These are phyloP conservation scores for Rutstroemia sp. DNA, from an alignment of 2,329 filamentous ascomycete genomes.

Conservation along the genomic window DNA sequence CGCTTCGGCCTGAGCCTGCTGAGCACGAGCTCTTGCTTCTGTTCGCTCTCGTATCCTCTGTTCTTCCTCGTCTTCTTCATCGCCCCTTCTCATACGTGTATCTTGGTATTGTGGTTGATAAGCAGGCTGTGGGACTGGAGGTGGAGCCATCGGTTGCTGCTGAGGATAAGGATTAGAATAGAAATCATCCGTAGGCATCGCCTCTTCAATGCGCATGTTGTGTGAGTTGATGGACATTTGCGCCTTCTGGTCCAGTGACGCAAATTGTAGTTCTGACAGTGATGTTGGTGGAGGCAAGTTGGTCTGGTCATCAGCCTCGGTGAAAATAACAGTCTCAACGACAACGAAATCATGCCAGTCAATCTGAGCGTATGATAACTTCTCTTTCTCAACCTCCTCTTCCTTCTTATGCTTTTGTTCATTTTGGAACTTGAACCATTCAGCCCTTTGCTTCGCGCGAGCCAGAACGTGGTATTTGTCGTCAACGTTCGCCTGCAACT, in stretches of 20 bases:
- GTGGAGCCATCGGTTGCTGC: constrained; percentile 36
- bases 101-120: constrained; percentile 29
- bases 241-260: constrained; percentile 91
- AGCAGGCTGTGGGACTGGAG: constrained; percentile 23
- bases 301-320: constrained; percentile 76
- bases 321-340: constrained; percentile 90
- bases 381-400: constrained; percentile 77
- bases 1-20: constrained; percentile 72
- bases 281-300: constrained; percentile 85
- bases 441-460: constrained; percentile 76
- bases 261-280: constrained; percentile 85
- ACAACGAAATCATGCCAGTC: constrained; percentile 98
- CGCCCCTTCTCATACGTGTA: constrained; percentile 23
- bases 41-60: constrained; percentile 56
- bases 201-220: constrained; percentile 85
- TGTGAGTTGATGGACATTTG: constrained; percentile 73
- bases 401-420: constrained; percentile 83
- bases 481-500: constrained; percentile 66
- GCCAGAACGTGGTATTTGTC: constrained; percentile 76
- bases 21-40: constrained; percentile 55
- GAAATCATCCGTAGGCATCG: constrained; percentile 72
- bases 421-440: constrained; percentile 80
- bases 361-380: constrained; percentile 70
- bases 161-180: constrained; percentile 45
- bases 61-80: constrained; percentile 55